phyloP scores from a whole-genome alignment of 2,329 filamentous ascomycete genomes.

The Aspergillus sp. region DNA sequence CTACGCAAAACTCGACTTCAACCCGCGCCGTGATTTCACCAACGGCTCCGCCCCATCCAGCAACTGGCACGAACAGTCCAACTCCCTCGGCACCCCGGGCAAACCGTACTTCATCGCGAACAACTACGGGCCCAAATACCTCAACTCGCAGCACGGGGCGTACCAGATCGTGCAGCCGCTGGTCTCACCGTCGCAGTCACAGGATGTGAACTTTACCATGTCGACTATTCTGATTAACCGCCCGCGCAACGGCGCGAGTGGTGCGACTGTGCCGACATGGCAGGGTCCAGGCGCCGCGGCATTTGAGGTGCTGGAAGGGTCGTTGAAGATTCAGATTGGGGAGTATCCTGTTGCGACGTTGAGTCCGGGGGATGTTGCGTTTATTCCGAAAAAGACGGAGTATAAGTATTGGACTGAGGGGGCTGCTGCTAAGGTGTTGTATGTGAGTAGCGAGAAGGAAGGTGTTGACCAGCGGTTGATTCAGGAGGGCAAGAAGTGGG shows the following conservation, averaged over 20 bases:
- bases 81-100: conserved; percentile 25
- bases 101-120: conserved; percentile 42
- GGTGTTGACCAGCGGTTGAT: conserved; percentile 16
- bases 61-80: conserved; percentile 36
- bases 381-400: conserved; percentile 27
- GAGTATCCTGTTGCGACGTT: conserved; percentile 22
- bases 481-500: conserved; percentile 10
- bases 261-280: conserved; percentile 17
- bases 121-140: conserved; percentile 41
- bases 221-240: conserved; percentile 38
- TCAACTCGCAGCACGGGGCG: conserved; percentile 29
- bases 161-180: conserved; percentile 43
- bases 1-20: conserved; percentile 37
- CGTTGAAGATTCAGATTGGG: conserved; percentile 27
- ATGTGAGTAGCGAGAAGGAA: conserved; percentile 13
- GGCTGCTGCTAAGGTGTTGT: conserved; percentile 18
- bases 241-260: conserved; percentile 15
- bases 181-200: conserved; percentile 34
- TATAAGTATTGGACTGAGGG: conserved; percentile 31
- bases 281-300: conserved; percentile 26
- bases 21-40: conserved; percentile 34
- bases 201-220: conserved; percentile 37
- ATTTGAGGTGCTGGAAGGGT: conserved; percentile 35
- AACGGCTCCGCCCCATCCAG: conserved; percentile 35
- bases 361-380: conserved; percentile 34